These are phyloP conservation scores for Babesia bovis DNA, from an alignment of 169 alveolate genomes.

Conservation along the genomic window DNA sequence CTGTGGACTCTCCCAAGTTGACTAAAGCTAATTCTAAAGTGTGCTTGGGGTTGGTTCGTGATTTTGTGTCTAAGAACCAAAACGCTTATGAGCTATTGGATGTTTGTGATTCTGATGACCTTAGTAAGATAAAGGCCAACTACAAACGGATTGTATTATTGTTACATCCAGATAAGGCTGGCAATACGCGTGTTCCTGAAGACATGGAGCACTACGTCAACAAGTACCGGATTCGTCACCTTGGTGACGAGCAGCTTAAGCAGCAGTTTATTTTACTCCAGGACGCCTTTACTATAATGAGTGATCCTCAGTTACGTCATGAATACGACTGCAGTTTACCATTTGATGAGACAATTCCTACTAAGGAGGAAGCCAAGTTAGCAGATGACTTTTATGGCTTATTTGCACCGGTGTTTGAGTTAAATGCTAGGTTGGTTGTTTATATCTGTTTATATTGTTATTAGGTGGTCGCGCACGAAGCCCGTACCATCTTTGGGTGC, in stretches of 20 bases:
- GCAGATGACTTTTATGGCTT: slow-evolving; percentile 77
- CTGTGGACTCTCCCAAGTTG: background rate
- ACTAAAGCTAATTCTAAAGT: slow-evolving; percentile 20
- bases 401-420: slow-evolving; percentile 75
- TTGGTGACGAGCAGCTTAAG: slow-evolving; percentile 69
- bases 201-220: slow-evolving; percentile 62
- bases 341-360: slow-evolving; percentile 91
- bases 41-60: slow-evolving; percentile 66
- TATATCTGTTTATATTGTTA: slow-evolving; percentile 53
- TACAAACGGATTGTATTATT: slow-evolving; percentile 72
- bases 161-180: slow-evolving; percentile 78
- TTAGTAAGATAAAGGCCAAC: slow-evolving; percentile 63
- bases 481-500: slow-evolving; percentile 92
- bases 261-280: slow-evolving; percentile 83
- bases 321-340: slow-evolving; percentile 91
- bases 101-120: slow-evolving; percentile 73
- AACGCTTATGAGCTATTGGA: slow-evolving; percentile 71
- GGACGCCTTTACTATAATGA: slow-evolving; percentile 89
- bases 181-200: slow-evolving; percentile 46
- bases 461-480: slow-evolving; percentile 86
- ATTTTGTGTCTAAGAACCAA: slow-evolving; percentile 67
- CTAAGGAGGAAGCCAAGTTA: slow-evolving; percentile 68
- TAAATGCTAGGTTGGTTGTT: slow-evolving; percentile 54
- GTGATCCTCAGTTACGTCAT: slow-evolving; percentile 78
- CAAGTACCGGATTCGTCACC: slow-evolving; percentile 61